phyloP scores from a whole-genome alignment of 2,329 filamentous ascomycete species.

The Pseudopithomyces maydicus region DNA sequence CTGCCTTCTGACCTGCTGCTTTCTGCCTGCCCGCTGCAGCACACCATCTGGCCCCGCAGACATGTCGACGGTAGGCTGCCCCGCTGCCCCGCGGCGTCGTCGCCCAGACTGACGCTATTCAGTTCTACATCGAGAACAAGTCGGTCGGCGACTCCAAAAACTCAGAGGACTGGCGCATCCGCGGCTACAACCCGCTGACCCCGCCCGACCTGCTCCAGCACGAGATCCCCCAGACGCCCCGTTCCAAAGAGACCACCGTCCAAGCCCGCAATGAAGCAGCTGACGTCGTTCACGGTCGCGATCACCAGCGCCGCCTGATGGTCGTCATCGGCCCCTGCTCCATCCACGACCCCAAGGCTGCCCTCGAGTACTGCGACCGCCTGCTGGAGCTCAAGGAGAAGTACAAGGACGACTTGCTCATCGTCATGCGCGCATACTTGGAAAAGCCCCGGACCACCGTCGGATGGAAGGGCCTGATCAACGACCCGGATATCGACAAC shows the following conservation, averaged over 20 bases:
- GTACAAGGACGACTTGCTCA: slow-evolving; percentile 85
- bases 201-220: slow-evolving; percentile 93
- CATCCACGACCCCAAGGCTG: slow-evolving; percentile 91
- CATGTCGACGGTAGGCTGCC: slow-evolving; percentile 32
- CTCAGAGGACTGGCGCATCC: slow-evolving; percentile 61
- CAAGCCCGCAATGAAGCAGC: slow-evolving; percentile 64
- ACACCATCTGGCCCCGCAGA: background rate
- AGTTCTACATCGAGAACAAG: slow-evolving; percentile 59
- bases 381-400: slow-evolving; percentile 83
- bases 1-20: background rate
- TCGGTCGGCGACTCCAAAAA: slow-evolving; percentile 55
- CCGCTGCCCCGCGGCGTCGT: slow-evolving; percentile 17
- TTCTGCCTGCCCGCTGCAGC: background rate
- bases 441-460: slow-evolving; percentile 98
- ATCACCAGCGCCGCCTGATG: slow-evolving; percentile 63
- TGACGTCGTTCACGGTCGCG: slow-evolving; percentile 64
- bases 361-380: slow-evolving; percentile 89
- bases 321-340: slow-evolving; percentile 95
- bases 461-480: slow-evolving; percentile 98
- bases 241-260: slow-evolving; percentile 62
- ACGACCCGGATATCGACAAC: slow-evolving; percentile 97
- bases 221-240: slow-evolving; percentile 71
- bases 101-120: slow-evolving; percentile 22
- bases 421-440: slow-evolving; percentile 97
- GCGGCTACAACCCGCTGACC: slow-evolving; percentile 91